Evolutionary conservation across 176 grass and related monocot species (phyloP), one percentile per base, ranked within the genome.

Genomic region (Cocos nucifera): DNA sequence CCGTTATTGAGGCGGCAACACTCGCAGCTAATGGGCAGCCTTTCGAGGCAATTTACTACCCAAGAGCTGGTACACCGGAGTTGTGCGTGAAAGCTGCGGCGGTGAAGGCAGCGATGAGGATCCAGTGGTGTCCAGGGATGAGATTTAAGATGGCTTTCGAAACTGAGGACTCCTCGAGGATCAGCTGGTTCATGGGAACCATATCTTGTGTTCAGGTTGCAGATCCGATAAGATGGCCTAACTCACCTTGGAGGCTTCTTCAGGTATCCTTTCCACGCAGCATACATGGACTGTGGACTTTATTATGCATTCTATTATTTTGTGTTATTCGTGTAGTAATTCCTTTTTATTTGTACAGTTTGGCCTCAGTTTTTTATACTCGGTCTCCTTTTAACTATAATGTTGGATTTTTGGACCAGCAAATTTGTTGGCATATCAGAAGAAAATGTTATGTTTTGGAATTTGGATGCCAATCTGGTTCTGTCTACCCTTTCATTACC

Each of bases 101-200:
- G 32, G 65, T 68, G 10, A 68, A 48, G 39, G 53, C 52, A 48
- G 65, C 65, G 56, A 56, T 68, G 65, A 68, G 65, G 19, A 68
- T 48, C 26, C 53, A 57, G 25, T 68, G 65, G 65, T 68, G 51
- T 9, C 65, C 65, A 39, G 65, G 53, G 19, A 56, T 68, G 65
- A 68, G 65, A 56, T 68, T 57, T 56, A 68, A 68, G 27, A 68
- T 68, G 65, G 65, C 53, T 8, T 68, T 68, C 56, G 65, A 68
- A 44, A 68, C 65, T 17, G 65, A 68, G 53, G 65, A 68, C 35
- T 68, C 65, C 18, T 56, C 65, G 3, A 56, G 53, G 53, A 56
- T 68, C 39, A 68, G 65, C 35, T 68, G 65, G 65, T 68, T 68
- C 24, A 68, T 68, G 65, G 65, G 65, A 17, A 56, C 65, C 2